Conservation (phyloP, 2,329 filamentous ascomycete genomes). For the Exophiala xenobiotica region DNA sequence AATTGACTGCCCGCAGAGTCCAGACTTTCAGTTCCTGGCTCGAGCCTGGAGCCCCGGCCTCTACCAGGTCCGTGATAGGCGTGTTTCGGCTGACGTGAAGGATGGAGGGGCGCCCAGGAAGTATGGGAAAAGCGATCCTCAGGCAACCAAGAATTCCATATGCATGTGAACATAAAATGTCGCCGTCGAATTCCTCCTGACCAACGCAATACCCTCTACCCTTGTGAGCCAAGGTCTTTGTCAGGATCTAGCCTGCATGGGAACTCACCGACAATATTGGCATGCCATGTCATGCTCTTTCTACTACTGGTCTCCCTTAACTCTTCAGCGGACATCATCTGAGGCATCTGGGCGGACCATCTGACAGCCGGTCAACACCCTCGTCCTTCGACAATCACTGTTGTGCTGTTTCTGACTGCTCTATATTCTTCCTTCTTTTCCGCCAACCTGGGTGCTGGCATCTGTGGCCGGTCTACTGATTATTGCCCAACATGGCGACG, state of each 20-base stretch:
- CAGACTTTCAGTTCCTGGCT: too few species aligned
- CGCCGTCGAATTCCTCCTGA: not conserved
- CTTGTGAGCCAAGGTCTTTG: too few species aligned
- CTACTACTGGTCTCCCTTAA: too few species aligned
- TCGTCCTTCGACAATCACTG: too few species aligned
- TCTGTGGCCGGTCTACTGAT: too few species aligned
- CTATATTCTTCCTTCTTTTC: too few species aligned
- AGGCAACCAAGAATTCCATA: not conserved
- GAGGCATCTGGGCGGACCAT: not conserved
- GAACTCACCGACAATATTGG: not conserved
- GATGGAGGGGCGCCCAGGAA: not conserved
- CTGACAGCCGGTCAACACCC: not conserved
- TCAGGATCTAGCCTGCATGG: not conserved
- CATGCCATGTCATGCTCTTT: too few species aligned
- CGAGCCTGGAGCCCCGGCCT: not conserved
- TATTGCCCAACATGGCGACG: constrained; percentile 21
- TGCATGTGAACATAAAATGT: too few species aligned
- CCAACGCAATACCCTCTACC: too few species aligned
- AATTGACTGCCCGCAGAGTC: too few species aligned
- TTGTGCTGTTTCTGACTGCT: too few species aligned
- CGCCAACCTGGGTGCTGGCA: too few species aligned
- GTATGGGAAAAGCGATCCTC: not conserved
- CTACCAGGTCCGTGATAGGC: not conserved
- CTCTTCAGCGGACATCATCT: not conserved
- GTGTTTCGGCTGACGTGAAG: not conserved